Percentiles rank a stretch among this genome's conserved stretches.
phyloP scores from a whole-genome alignment of 441 rosid genomes.

The Gossypium trilobum region DNA sequence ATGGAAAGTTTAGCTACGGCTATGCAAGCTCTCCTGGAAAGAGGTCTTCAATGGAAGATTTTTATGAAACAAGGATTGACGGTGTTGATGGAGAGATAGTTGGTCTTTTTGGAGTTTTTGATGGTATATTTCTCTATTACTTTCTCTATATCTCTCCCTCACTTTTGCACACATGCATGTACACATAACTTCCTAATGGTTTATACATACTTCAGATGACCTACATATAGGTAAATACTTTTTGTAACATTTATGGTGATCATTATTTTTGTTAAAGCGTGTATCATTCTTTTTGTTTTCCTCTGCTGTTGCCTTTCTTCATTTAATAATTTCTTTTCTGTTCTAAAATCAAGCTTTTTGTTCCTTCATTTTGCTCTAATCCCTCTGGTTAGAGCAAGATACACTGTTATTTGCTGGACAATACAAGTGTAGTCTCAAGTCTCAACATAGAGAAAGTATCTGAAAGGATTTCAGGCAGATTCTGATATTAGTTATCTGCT shows the following conservation, averaged over 20 bases:
- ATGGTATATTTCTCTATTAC: slow-evolving; percentile 42
- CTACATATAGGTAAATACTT: not conserved
- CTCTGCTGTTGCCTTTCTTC: not conserved
- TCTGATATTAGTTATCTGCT: slow-evolving; percentile 16
- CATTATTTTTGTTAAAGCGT: not conserved
- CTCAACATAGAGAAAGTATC: not conserved
- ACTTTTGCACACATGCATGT: not conserved
- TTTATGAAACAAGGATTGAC: slow-evolving; percentile 84
- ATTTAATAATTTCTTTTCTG: not conserved
- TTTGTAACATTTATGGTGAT: not conserved
- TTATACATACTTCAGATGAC: not conserved
- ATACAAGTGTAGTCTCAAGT: slow-evolving; percentile 1
- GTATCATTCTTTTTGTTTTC: not conserved
- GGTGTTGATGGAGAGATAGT: slow-evolving; percentile 86
- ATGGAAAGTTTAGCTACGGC: slow-evolving; percentile 91
- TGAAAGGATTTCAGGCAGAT: slow-evolving; percentile 23
- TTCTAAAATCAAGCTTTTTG: not conserved
- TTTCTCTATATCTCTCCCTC: not conserved
- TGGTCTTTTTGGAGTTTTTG: slow-evolving; percentile 97
- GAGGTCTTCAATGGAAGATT: slow-evolving; percentile 97
- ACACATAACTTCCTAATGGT: not conserved
- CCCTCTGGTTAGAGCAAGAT: not conserved
- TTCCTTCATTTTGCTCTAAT: not conserved
- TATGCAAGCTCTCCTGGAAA: slow-evolving; percentile 98
- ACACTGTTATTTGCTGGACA: not conserved